Percentiles rank a stretch among this genome's conserved stretches.
Conservation (phyloP, 805 yeast genomes). For the Wickerhamiella vanderwaltii region DNA sequence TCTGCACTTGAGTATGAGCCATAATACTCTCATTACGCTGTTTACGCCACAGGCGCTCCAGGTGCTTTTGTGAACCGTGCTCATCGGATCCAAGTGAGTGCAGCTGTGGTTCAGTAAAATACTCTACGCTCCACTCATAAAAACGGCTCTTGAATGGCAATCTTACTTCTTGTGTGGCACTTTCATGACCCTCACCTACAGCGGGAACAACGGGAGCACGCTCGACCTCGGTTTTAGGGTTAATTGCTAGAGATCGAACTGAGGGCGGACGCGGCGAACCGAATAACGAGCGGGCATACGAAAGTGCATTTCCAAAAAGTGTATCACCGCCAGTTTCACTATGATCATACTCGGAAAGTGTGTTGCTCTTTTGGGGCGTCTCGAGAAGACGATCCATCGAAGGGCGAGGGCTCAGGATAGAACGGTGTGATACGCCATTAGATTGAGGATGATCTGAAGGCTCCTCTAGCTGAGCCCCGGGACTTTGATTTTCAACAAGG, state of each 20-base stretch:
- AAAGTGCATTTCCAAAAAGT: conserved; percentile 2
- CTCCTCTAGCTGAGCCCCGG: not conserved
- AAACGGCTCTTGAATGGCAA: conserved; percentile 29
- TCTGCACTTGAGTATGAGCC: conserved; percentile 81
- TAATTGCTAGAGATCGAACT: not conserved
- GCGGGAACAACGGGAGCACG: conserved; percentile 7
- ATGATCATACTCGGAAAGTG: not conserved
- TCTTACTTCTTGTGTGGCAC: not conserved
- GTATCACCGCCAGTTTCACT: conserved; percentile 1
- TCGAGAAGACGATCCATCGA: not conserved
- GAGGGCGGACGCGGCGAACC: conserved; percentile 1
- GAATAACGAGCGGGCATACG: conserved; percentile 9
- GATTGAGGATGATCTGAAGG: not conserved
- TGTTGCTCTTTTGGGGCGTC: not conserved
- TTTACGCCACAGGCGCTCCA: conserved; percentile 75
- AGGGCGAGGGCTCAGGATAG: conserved; percentile 2
- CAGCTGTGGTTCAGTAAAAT: conserved; percentile 94
- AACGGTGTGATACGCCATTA: not conserved
- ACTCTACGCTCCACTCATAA: conserved; percentile 50
- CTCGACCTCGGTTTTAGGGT: not conserved
- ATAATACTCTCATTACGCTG: conserved; percentile 79
- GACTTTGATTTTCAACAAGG: not conserved
- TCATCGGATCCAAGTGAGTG: conserved; percentile 73
- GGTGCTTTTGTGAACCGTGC: conserved; percentile 80
- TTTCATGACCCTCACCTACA: conserved; percentile 4